Evolutionary conservation across 164 flowering plant species (phyloP).

Genomic region (Aristolochia californica): DNA sequence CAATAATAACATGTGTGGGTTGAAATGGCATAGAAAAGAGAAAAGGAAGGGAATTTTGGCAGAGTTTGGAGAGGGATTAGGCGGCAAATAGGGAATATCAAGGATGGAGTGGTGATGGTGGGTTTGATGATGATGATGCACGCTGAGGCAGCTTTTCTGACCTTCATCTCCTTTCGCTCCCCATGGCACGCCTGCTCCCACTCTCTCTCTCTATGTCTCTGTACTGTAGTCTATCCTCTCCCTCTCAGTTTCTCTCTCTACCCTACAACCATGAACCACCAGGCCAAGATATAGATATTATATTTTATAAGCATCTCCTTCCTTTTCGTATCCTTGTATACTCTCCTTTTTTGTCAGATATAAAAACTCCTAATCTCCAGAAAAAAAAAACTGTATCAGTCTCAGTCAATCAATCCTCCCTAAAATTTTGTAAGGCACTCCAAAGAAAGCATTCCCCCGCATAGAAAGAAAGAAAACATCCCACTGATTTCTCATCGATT

Average conservation of each 20-base stretch:
- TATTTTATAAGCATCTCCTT: conserved; percentile 2
- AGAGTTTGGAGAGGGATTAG: conserved; percentile 63
- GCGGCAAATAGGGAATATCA: conserved; percentile 40
- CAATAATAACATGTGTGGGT: conserved; percentile 9
- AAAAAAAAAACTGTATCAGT: conserved; percentile 6
- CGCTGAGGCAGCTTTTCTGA: conserved; percentile 71
- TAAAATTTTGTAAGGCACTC: conserved; percentile 7
- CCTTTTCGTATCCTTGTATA: too few relatives aligned
- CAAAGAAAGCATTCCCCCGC: conserved; percentile 2
- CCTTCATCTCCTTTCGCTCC: conserved; percentile 17
- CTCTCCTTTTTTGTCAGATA: neutral
- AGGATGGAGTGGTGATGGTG: conserved; percentile 45
- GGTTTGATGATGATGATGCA: conserved; percentile 63
- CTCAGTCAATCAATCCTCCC: conserved; percentile 23
- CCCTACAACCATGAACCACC: conserved; percentile 1
- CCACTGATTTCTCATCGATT: conserved; percentile 38
- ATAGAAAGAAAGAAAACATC: conserved; percentile 6
- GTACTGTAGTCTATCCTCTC: neutral
- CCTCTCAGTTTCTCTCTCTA: conserved; percentile 3
- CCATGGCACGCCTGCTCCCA: conserved; percentile 79
- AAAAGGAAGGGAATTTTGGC: conserved; percentile 34
- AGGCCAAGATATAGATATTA: conserved; percentile 26
- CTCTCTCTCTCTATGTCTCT: conserved; percentile 24
- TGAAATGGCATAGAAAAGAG: conserved; percentile 18
- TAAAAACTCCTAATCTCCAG: conserved; percentile 10